Evolutionary conservation across 176 grass and related monocot genomes (phyloP).

Genomic region (Aegilops longissima): DNA sequence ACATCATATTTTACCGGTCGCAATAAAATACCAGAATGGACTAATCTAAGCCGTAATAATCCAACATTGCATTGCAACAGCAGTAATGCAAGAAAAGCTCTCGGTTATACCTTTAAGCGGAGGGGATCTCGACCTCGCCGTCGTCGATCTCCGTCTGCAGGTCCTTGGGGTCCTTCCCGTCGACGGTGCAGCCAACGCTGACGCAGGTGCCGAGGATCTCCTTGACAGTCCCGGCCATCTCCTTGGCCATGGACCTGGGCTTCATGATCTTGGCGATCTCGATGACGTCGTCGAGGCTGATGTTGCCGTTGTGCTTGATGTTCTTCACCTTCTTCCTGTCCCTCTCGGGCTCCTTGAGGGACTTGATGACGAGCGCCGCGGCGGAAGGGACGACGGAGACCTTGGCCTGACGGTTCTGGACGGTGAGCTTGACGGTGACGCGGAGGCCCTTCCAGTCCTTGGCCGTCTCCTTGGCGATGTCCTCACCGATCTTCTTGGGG

Average conservation of each 20-base stretch:
- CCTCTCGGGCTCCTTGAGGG: constrained; percentile 82
- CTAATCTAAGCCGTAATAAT: background rate
- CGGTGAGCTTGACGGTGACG: constrained; percentile 93
- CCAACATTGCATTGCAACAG: background rate
- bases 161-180: constrained; percentile 85
- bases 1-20: background rate
- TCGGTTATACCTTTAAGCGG: constrained; percentile 35
- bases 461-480: constrained; percentile 96
- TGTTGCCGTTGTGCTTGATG: constrained; percentile 80
- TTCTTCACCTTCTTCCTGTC: constrained; percentile 85
- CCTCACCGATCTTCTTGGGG: constrained; percentile 96
- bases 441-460: constrained; percentile 98
- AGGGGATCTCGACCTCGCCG: constrained; percentile 77
- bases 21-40: background rate
- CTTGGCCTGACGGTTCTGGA: constrained; percentile 95
- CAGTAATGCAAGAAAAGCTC: background rate
- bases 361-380: constrained; percentile 82
- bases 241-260: constrained; percentile 80
- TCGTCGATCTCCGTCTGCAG: constrained; percentile 74
- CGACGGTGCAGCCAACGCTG: constrained; percentile 78
- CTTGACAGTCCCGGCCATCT: constrained; percentile 64
- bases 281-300: constrained; percentile 76
- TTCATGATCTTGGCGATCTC: constrained; percentile 71
- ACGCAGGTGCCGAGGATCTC: constrained; percentile 86
- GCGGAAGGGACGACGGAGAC: constrained; percentile 84